Conservation (phyloP, 2,329 filamentous ascomycete genomes). For the Alternaria panax region DNA sequence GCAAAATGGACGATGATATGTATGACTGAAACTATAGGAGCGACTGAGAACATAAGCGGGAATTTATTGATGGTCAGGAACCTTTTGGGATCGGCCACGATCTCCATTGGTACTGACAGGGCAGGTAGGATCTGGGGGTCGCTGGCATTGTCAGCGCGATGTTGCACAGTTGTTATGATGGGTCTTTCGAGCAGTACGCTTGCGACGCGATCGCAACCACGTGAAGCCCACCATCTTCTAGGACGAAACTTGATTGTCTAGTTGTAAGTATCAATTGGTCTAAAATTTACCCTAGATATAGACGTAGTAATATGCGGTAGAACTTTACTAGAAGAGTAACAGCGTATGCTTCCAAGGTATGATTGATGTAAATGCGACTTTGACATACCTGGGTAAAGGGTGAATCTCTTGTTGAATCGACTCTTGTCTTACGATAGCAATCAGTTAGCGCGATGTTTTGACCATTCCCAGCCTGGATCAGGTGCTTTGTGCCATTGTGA, state of each 20-base stretch:
- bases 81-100: not conserved
- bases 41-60: not conserved
- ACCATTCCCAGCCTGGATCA: not conserved
- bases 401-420: too few relatives aligned
- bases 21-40: not conserved
- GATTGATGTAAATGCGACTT: not conserved
- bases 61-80: constrained; percentile 2
- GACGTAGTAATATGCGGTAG: not conserved
- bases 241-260: not conserved
- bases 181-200: not conserved
- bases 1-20: constrained; percentile 2
- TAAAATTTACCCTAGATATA: not conserved
- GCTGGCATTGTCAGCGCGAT: not conserved
- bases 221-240: not conserved
- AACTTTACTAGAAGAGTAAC: not conserved
- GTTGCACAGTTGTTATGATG: not conserved
- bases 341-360: not conserved
- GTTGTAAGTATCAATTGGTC: not conserved
- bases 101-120: not conserved
- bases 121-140: not conserved
- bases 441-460: not conserved
- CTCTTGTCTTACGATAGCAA: not conserved
- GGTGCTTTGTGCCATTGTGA: not conserved
- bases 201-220: not conserved
- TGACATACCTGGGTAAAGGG: not conserved